phyloP scores from a whole-genome alignment of 805 yeast species.

The Starmerella etchellsii region DNA sequence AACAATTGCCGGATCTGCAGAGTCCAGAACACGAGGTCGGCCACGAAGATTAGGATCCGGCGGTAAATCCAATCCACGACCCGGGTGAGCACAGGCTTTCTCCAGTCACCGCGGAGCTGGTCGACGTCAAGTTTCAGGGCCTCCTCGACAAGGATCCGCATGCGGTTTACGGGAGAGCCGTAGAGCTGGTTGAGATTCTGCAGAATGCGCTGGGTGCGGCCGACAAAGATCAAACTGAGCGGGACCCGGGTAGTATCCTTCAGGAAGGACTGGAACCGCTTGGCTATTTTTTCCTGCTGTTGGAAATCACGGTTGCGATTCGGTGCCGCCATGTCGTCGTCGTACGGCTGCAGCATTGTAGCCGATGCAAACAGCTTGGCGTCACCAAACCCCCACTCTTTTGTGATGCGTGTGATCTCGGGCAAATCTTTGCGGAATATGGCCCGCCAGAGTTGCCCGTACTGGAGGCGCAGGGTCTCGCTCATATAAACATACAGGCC shows the following conservation, averaged over 20 bases:
- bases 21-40: slow-evolving; percentile 9
- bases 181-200: slow-evolving; percentile 53
- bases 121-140: slow-evolving; percentile 28
- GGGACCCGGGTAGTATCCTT: slow-evolving; percentile 57
- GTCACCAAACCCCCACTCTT: slow-evolving; percentile 57
- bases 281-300: slow-evolving; percentile 33
- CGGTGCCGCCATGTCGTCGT: slow-evolving; percentile 16
- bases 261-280: slow-evolving; percentile 43
- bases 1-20: slow-evolving; percentile 14
- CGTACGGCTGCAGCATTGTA: slow-evolving; percentile 38
- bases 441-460: slow-evolving; percentile 50
- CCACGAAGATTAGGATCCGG: slow-evolving; percentile 8
- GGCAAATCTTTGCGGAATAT: slow-evolving; percentile 41
- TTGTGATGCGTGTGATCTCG: slow-evolving; percentile 38
- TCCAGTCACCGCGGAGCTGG: slow-evolving; percentile 1
- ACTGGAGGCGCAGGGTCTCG: slow-evolving; percentile 40
- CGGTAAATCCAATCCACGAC: slow-evolving; percentile 12
- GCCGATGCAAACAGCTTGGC: slow-evolving; percentile 50
- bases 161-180: slow-evolving; percentile 64
- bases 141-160: slow-evolving; percentile 47
- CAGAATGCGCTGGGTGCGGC: slow-evolving; percentile 61
- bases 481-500: slow-evolving; percentile 52
- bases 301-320: slow-evolving; percentile 30
- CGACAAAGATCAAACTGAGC: slow-evolving; percentile 47
- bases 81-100: slow-evolving; percentile 1